Conservation (phyloP, 106 monocot genomes). For the Dioscorea dumetorum region DNA sequence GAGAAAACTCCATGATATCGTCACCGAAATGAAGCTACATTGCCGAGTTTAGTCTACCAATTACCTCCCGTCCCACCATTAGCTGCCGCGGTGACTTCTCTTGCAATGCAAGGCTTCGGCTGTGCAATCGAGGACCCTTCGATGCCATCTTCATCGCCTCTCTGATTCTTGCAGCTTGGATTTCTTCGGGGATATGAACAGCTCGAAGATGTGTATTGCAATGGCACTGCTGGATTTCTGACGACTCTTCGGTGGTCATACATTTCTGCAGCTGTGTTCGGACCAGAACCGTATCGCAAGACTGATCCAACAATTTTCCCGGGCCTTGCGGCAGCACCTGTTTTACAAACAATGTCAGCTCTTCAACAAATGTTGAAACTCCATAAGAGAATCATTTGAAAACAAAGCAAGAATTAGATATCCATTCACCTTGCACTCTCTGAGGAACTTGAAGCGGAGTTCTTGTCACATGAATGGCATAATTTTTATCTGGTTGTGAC, state of each 20-base stretch:
- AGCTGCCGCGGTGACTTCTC: constrained; percentile 42
- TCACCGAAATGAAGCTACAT: too few relatives aligned
- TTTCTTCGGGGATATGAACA: constrained; percentile 56
- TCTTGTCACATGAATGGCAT: constrained; percentile 20
- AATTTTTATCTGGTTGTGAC: constrained; percentile 12
- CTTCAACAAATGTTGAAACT: too few relatives aligned
- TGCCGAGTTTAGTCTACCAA: constrained; percentile 21
- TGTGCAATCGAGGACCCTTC: constrained; percentile 14
- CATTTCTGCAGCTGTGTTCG: constrained; percentile 7
- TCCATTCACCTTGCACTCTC: constrained; percentile 21
- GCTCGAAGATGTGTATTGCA: constrained; percentile 18
- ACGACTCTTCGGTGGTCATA: constrained; percentile 35
- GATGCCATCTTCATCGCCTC: constrained; percentile 29
- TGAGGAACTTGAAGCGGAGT: constrained; percentile 49
- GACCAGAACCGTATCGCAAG: constrained; percentile 13
- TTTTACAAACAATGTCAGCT: not conserved
- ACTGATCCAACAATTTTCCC: constrained; percentile 40
- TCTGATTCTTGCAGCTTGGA: constrained; percentile 37
- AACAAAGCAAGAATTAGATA: too few relatives aligned
- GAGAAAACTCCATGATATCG: too few relatives aligned
- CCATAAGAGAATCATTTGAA: too few relatives aligned
- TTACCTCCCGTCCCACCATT: constrained; percentile 27
- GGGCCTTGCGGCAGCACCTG: constrained; percentile 38
- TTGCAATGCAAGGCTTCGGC: constrained; percentile 35
- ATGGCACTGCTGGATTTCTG: constrained; percentile 21